These are phyloP conservation scores for Suillus placidus DNA, from an alignment of 768 basidiomycete species.

Conservation along the genomic window DNA sequence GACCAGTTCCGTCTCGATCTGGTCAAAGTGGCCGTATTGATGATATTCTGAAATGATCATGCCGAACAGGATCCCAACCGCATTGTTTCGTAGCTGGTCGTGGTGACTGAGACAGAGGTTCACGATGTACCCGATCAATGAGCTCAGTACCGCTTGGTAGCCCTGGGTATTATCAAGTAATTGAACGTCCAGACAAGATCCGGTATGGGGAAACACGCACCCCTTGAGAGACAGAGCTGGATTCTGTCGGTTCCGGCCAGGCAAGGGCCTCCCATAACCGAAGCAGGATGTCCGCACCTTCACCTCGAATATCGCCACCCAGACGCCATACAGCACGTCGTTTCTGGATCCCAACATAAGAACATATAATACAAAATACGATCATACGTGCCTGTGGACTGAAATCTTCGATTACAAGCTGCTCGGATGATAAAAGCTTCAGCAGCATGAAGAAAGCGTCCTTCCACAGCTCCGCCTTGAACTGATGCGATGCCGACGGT, in stretches of 20 bases:
- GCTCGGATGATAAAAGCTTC: slow-evolving; percentile 84
- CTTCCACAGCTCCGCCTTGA: slow-evolving; percentile 80
- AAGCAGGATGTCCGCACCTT: slow-evolving; percentile 80
- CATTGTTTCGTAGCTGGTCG: slow-evolving; percentile 86
- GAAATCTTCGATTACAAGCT: slow-evolving; percentile 92
- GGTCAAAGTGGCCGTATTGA: slow-evolving; percentile 80
- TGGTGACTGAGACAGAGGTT: slow-evolving; percentile 94
- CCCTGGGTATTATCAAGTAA: slow-evolving; percentile 47
- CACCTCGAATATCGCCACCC: slow-evolving; percentile 93
- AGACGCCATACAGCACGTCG: slow-evolving; percentile 94
- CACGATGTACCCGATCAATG: slow-evolving; percentile 87
- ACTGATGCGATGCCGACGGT: slow-evolving; percentile 60
- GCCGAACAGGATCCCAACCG: slow-evolving; percentile 89
- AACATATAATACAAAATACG: slow-evolving; percentile 2
- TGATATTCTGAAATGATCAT: slow-evolving; percentile 96
- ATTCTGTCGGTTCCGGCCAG: slow-evolving; percentile 64
- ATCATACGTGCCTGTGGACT: slow-evolving; percentile 73
- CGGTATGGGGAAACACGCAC: slow-evolving; percentile 45
- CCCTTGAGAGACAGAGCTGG: slow-evolving; percentile 56
- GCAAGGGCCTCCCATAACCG: slow-evolving; percentile 87
- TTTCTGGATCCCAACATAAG: slow-evolving; percentile 55
- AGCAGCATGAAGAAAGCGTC: slow-evolving; percentile 82
- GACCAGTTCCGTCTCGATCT: slow-evolving; percentile 91
- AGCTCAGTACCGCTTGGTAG: slow-evolving; percentile 81
- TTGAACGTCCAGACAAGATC: neutral